These are phyloP conservation scores for Syncephalastrum monosporum DNA, from an alignment of 371 early-diverging fungal species.

Conservation along the genomic window DNA sequence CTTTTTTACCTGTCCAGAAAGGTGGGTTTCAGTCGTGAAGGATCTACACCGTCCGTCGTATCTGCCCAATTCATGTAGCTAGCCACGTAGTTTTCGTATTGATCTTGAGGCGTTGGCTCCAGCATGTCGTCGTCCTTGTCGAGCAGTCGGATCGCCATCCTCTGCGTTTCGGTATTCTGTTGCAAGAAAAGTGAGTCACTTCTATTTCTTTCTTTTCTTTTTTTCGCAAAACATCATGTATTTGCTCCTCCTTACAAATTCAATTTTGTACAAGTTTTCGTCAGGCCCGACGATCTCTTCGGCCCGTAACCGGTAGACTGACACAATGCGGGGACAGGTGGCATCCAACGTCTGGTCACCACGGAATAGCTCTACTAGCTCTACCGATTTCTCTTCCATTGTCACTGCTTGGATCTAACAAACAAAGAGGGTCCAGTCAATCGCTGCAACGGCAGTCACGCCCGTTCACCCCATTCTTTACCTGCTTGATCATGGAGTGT, in stretches of 20 bases:
- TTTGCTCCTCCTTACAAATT: conserved; percentile 63
- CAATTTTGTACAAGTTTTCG: conserved; percentile 83
- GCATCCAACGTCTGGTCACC: conserved; percentile 24
- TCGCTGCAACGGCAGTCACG: too few species aligned
- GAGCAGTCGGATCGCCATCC: conserved; percentile 83
- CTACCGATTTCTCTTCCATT: conserved; percentile 43
- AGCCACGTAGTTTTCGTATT: conserved; percentile 92
- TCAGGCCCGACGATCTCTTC: conserved; percentile 77
- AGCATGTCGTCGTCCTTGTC: conserved; percentile 83
- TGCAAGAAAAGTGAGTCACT: neutral
- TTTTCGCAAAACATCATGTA: too few species aligned
- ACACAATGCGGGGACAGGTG: conserved; percentile 22
- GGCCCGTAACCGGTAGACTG: conserved; percentile 80
- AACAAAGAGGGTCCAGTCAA: too few species aligned
- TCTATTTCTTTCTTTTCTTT: too few species aligned
- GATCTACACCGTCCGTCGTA: conserved; percentile 71
- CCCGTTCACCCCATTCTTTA: conserved; percentile 21
- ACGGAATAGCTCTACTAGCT: conserved; percentile 35
- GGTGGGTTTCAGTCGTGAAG: conserved; percentile 53
- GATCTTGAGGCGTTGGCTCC: conserved; percentile 82
- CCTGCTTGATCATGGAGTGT: conserved; percentile 78
- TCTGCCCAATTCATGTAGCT: conserved; percentile 80
- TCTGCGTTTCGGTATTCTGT: conserved; percentile 56
- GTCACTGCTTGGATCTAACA: conserved; percentile 43
- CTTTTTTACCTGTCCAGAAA: conserved; percentile 50